phyloP scores from a whole-genome alignment of 2,329 filamentous ascomycete species.

The Trichoderma sp. region DNA sequence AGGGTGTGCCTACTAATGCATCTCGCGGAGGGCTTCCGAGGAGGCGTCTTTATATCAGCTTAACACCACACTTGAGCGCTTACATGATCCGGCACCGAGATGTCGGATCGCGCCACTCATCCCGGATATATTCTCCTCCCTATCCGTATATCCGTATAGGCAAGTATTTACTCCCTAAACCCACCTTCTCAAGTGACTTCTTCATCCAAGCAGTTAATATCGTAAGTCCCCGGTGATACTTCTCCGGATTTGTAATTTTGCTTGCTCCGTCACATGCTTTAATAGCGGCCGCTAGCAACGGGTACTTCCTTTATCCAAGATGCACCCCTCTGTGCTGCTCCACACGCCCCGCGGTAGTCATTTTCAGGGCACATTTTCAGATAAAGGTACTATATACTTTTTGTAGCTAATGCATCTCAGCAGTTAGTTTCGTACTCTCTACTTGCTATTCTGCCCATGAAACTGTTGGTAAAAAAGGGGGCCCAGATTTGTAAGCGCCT shows the following conservation, averaged over 20 bases:
- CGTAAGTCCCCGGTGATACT: not conserved
- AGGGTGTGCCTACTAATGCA: not conserved
- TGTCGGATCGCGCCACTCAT: not conserved
- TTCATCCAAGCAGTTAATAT: not conserved
- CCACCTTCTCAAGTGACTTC: not conserved
- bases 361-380: not conserved
- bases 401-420: accelerated
- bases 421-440: not conserved
- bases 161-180: not conserved
- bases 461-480: not conserved
- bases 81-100: not conserved
- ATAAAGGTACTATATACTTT: not conserved
- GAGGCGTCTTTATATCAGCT: not conserved
- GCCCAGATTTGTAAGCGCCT: slow-evolving; percentile 7
- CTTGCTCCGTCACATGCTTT: not conserved
- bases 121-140: not conserved
- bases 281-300: not conserved
- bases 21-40: not conserved
- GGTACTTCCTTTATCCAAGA: slow-evolving; percentile 7
- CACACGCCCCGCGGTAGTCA: not conserved
- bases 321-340: not conserved
- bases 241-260: not conserved
- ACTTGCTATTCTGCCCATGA: not conserved
- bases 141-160: not conserved
- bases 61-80: not conserved